Evolutionary conservation across 2,329 filamentous ascomycete species (phyloP), one percentile per base, ranked within the genome.

Genomic region (Pestalotiopsis fici): DNA sequence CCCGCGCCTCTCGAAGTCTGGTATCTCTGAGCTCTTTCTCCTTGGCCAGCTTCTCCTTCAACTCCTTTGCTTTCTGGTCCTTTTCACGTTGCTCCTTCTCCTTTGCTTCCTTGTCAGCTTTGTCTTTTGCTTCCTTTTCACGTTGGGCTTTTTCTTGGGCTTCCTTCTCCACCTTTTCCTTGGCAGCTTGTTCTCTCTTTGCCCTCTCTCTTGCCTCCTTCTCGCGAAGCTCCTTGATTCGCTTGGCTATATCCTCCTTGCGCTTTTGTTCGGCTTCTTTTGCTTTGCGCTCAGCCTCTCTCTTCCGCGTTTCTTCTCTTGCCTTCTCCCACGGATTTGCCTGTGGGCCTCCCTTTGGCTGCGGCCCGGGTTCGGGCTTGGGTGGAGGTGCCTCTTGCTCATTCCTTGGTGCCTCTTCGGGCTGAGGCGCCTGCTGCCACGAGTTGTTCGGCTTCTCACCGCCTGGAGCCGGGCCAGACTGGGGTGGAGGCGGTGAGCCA

Each of bases 241-340:
- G 80, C 67, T 81, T 84, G 43, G 85, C 81, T 3, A 85, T 79
- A n/a, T 88, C 87, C 39, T 89, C 87, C 54, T 84, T 85, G 69
- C 85, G 83, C 70, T 88, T 87, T 69, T 87, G 85, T 69, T 91
- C 89, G 3, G 87, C 88, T 70, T 90, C 88, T 69, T 83, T 86
- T 2, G 81, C 81, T 73, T 85, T 90, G 12, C 88, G 88, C 70
- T 91, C 88, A 70, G 90, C 89, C 71, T 91, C 90, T 66, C 86
- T 85, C 67, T 83, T 86, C 56, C 87, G 83, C 23, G 87, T 91
- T 71, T 92, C 90, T 74, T 93, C 90, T 65, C 90, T 83, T 3
- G 90, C 90, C 75, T 88, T 91, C 71, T 92, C 90, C 90, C 90
- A 92, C 0, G 87, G 82, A 9, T 83, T 81, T 73, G 85, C 86